Conservation (phyloP, 164 flowering plant species). For the Brasenia schreberi region DNA sequence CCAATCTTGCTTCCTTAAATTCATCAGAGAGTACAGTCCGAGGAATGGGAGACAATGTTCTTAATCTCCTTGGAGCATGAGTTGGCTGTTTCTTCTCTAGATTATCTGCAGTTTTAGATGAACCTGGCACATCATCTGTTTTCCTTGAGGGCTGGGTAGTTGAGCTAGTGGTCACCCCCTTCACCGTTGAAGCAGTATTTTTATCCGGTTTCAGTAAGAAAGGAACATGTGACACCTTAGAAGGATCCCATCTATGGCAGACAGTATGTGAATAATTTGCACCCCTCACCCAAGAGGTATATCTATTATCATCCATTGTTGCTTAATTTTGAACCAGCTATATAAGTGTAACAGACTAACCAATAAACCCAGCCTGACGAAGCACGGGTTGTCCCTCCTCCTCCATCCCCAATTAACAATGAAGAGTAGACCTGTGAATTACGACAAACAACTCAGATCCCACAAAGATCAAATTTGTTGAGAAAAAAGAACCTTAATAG, state of each 20-base stretch:
- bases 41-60: constrained; percentile 57
- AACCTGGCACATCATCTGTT: neutral
- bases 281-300: constrained; percentile 73
- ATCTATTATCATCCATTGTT: neutral
- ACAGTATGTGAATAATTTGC: constrained; percentile 65
- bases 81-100: neutral
- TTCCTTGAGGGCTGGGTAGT: constrained; percentile 1
- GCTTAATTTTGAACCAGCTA: neutral
- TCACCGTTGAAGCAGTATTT: constrained; percentile 5
- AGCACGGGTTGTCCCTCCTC: neutral
- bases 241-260: constrained; percentile 44
- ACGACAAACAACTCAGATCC: neutral
- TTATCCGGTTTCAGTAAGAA: neutral
- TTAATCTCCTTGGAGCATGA: neutral
- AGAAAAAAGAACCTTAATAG: neutral
- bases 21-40: constrained; percentile 34
- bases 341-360: neutral
- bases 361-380: neutral
- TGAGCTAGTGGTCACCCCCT: constrained; percentile 7
- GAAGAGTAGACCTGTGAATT: neutral
- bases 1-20: constrained; percentile 63
- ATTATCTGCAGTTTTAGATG: neutral
- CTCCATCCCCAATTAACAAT: no score
- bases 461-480: neutral
- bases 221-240: constrained; percentile 25